These are phyloP conservation scores for Apophysomyces ossiformis DNA, from an alignment of 371 early-diverging fungal species.

Conservation along the genomic window DNA sequence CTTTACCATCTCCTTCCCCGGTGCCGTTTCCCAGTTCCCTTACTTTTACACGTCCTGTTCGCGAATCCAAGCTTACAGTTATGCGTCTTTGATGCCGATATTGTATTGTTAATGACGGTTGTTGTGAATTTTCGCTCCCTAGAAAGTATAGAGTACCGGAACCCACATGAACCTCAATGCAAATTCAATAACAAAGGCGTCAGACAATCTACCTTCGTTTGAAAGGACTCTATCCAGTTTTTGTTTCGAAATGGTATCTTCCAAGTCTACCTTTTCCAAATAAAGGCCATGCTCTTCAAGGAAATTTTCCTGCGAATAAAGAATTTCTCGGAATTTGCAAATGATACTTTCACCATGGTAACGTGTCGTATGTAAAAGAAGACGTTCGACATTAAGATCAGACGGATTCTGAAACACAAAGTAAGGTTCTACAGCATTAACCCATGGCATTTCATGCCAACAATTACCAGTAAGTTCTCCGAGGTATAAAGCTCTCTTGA, in stretches of 20 bases:
- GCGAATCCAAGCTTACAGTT: conserved; percentile 56
- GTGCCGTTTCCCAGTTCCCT: conserved; percentile 54
- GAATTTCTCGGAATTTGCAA: conserved; percentile 46
- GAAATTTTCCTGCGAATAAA: conserved; percentile 38
- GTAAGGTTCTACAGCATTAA: not conserved
- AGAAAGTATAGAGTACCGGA: not conserved
- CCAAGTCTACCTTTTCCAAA: conserved; percentile 23
- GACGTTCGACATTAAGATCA: conserved; percentile 51
- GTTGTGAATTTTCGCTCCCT: not conserved
- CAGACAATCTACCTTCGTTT: no score
- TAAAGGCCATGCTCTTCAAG: conserved; percentile 40
- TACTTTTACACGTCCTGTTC: conserved; percentile 60
- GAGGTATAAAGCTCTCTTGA: conserved; percentile 32
- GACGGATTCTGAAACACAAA: conserved; percentile 46
- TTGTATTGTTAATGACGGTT: conserved; percentile 48
- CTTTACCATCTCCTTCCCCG: conserved; percentile 60
- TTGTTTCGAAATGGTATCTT: conserved; percentile 12
- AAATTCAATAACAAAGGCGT: no score
- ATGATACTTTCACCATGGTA: conserved; percentile 57
- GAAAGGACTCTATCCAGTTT: not conserved
- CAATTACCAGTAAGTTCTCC: conserved; percentile 37
- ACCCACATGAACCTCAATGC: not conserved
- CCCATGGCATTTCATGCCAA: not conserved
- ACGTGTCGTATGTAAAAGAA: conserved; percentile 54
- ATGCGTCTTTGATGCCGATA: conserved; percentile 60